Percentiles rank a stretch among this genome's conserved stretches.
Conservation (phyloP, 257 asterid genomes). For the Gentiana straminea region DNA sequence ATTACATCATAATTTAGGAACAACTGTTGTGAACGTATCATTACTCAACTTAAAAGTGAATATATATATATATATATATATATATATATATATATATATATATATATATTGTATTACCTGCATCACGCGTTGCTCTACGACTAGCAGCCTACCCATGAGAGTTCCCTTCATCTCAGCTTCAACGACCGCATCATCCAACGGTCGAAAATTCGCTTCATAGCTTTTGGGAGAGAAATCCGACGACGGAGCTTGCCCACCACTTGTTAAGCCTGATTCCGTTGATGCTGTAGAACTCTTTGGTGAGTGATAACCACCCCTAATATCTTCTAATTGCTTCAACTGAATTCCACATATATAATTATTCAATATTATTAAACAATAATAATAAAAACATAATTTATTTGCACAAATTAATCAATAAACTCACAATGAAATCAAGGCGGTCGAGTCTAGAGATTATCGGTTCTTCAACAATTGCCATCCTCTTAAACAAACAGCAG, state of each 20-base stretch:
- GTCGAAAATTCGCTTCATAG: slow-evolving; percentile 51
- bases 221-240: slow-evolving; percentile 38
- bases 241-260: slow-evolving; percentile 30
- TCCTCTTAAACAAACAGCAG: neutral
- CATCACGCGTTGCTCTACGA: slow-evolving; percentile 51
- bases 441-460: slow-evolving; percentile 49
- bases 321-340: slow-evolving; percentile 55
- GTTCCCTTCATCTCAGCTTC: slow-evolving; percentile 61
- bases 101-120: slow-evolving; percentile 24
- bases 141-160: slow-evolving; percentile 38
- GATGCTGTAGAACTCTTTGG: slow-evolving; percentile 49
- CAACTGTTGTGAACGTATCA: no score
- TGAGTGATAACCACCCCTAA: slow-evolving; percentile 19
- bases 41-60: no score
- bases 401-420: neutral
- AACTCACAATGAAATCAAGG: slow-evolving; percentile 44
- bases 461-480: slow-evolving; percentile 46
- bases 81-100: no score
- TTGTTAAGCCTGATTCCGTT: slow-evolving; percentile 22
- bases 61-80: no score
- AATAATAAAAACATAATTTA: neutral
- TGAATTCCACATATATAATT: slow-evolving; percentile 9
- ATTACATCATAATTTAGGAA: no score
- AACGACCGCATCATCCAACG: slow-evolving; percentile 43
- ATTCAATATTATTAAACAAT: neutral